These are phyloP conservation scores for Claviceps sp. DNA, from an alignment of 2,329 filamentous ascomycete species.

Conservation along the genomic window DNA sequence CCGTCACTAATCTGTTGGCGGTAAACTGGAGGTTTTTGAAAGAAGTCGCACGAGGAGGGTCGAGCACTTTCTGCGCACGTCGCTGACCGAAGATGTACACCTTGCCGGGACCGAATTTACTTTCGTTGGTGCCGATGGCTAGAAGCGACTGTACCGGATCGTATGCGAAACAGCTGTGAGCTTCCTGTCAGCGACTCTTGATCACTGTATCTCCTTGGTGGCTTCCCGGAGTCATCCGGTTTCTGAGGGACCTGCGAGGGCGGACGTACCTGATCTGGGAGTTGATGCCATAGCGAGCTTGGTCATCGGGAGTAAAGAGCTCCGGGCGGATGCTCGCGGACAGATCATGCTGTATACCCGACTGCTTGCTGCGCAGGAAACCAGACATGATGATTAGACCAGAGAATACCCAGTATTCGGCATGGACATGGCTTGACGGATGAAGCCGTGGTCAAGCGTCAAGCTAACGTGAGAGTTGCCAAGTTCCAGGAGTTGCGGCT, in stretches of 20 bases:
- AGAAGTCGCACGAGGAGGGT: slow-evolving; percentile 57
- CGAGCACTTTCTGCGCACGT: slow-evolving; percentile 63
- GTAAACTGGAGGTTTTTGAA: slow-evolving; percentile 72
- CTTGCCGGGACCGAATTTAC: slow-evolving; percentile 70
- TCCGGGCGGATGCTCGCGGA: slow-evolving; percentile 68
- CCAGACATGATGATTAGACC: slow-evolving; percentile 50
- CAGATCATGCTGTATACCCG: slow-evolving; percentile 82
- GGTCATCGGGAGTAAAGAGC: slow-evolving; percentile 72
- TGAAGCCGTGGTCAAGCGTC: background rate
- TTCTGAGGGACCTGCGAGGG: background rate
- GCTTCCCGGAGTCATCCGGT: too few relatives aligned
- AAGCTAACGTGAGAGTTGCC: too few relatives aligned
- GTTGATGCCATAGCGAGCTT: slow-evolving; percentile 69
- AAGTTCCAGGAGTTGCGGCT: background rate
- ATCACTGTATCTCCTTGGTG: background rate
- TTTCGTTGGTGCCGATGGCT: slow-evolving; percentile 80
- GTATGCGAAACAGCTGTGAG: slow-evolving; percentile 61
- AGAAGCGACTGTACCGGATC: slow-evolving; percentile 89
- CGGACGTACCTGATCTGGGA: slow-evolving; percentile 48
- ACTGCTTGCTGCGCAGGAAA: slow-evolving; percentile 84
- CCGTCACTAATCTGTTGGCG: slow-evolving; percentile 68
- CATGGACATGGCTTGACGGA: background rate
- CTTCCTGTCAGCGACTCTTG: background rate
- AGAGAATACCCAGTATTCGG: background rate
- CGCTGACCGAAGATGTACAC: slow-evolving; percentile 81